Percentiles rank a stretch among this genome's conserved stretches.
phyloP scores from a whole-genome alignment of 192 early-diverging fungal genomes.

The Backusella macrospora region DNA sequence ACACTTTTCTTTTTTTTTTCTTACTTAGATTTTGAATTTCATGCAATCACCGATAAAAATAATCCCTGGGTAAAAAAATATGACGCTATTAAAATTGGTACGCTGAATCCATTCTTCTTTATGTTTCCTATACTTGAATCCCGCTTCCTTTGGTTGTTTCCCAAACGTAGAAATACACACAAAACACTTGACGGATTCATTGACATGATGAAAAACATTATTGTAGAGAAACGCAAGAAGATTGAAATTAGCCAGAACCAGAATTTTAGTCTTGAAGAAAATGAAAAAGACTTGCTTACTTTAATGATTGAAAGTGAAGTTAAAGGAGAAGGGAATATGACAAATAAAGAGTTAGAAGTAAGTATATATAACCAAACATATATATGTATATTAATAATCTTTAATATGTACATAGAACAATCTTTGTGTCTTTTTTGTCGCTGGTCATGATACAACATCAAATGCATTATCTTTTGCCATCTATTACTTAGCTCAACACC shows the following conservation, averaged over 20 bases:
- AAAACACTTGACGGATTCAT: background rate
- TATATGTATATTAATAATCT: too few species aligned
- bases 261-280: background rate
- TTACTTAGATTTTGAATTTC: too few species aligned
- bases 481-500: constrained; percentile 50
- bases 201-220: background rate
- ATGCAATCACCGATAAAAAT: background rate
- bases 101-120: background rate
- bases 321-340: background rate
- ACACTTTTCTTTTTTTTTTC: too few species aligned
- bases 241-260: background rate
- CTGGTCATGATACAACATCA: constrained; percentile 62
- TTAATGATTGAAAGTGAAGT: background rate
- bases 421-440: constrained; percentile 52
- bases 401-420: constrained; percentile 20
- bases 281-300: background rate
- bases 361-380: too few species aligned
- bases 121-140: background rate
- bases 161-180: background rate
- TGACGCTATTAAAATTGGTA: background rate
- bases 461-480: constrained; percentile 53
- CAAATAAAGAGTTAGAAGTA: background rate
- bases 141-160: background rate
- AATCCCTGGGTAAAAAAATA: background rate
- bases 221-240: constrained; percentile 13